Base-by-base conservation (phyloP, 371 early-diverging fungal species). In the Parasitella parasitica region DNA sequence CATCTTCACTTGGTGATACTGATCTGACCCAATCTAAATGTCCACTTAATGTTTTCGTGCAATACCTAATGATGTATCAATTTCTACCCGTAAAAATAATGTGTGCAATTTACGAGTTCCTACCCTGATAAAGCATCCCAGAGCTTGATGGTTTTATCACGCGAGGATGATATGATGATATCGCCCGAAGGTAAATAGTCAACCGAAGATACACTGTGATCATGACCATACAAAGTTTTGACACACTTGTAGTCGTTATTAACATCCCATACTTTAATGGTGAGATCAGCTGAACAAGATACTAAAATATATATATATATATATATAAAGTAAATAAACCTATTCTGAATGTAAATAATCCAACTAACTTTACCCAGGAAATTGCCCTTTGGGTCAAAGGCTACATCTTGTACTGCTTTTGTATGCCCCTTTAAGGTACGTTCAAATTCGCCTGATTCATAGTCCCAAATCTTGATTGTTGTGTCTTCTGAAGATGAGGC, bases 361-460 rank as follows among this genome's bases (percentile, higher is more conserved):
- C 24, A 41, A 35, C 20, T 53, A 27, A 38, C n/a, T 58, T 67
- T 79, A 88, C 88, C 85, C 34, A 92, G 70, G 46, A 76, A 70
- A 15, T 83, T 80, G n/a, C 94, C 94, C 57, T 89, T 91, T 12
- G 86, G 65, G 64, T 91, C 91, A 67, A 91, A 94, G 0, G 84
- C 79, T 26, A 96, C 58, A 78, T 87, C 91, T 62, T 91, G 89
- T 12, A 96, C 93, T 16, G 94, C 80, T 63, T 94, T 94, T 7
- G 95, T 96, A 69, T 96, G 95, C 16, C 95, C 95, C 64, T 94
- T 94, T 9, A 95, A 75, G 0, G 94, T 91, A 37, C 90, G 73
- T 67, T 95, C 96, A 73, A 87, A 93, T 57, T 89, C 91, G 38
- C 93, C 95, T 6, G 92, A 80, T 70, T 95, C 96, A 57, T 86